Conservation (phyloP, 768 basidiomycete genomes). For the Rhodosporidiobolus sp. region DNA sequence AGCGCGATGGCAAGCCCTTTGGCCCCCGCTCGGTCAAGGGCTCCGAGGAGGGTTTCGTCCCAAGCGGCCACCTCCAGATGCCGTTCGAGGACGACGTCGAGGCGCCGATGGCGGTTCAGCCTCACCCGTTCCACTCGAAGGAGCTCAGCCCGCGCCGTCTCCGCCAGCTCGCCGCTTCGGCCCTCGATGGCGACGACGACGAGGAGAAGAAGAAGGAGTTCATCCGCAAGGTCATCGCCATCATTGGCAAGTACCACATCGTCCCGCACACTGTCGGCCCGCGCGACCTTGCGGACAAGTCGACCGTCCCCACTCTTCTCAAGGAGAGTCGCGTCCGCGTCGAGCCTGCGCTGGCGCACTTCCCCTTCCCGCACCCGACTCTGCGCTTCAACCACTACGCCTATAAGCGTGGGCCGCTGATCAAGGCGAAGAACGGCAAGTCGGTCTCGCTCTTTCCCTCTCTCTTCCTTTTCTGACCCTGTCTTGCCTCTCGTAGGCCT, state of each 20-base stretch:
- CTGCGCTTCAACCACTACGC: conserved; percentile 51
- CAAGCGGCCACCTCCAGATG: not conserved
- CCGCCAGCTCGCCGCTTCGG: conserved; percentile 19
- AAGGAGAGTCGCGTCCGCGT: conserved; percentile 12
- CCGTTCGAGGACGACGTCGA: not conserved
- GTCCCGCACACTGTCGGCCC: conserved; percentile 44
- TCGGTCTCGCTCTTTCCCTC: not conserved
- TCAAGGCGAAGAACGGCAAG: conserved; percentile 50
- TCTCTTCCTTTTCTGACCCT: not conserved
- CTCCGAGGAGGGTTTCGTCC: conserved; percentile 11
- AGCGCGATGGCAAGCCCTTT: not conserved
- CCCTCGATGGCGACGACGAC: conserved; percentile 41
- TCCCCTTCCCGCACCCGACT: conserved; percentile 29
- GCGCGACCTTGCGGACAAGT: conserved; percentile 47
- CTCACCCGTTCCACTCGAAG: conserved; percentile 36
- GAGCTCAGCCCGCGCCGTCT: conserved; percentile 15
- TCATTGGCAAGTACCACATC: conserved; percentile 46
- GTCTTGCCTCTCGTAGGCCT: conserved; percentile 9
- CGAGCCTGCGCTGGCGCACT: not conserved
- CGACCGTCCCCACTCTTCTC: conserved; percentile 44
- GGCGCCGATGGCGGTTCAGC: not conserved
- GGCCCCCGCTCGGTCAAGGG: not conserved
- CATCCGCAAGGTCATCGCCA: conserved; percentile 47
- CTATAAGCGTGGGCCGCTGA: conserved; percentile 43
- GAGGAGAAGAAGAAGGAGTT: conserved; percentile 47